Evolutionary conservation across 1,139 yeast species (phyloP), one percentile per base, ranked within the genome.

Genomic region (Suhomyces kunorum): DNA sequence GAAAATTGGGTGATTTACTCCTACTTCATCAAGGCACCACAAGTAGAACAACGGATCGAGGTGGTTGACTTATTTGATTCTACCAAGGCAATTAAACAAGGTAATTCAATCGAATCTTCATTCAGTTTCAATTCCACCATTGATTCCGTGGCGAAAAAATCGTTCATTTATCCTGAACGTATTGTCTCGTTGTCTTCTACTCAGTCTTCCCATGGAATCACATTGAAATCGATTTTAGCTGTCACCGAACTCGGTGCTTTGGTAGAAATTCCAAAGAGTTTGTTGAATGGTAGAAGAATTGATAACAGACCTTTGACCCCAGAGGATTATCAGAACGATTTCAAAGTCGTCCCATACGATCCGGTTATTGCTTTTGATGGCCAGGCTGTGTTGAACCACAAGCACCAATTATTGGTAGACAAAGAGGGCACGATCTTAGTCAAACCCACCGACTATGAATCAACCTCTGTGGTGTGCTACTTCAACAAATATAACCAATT

Each of bases 1-100:
- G 98, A 92, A 56, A 82, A 89, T 60, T 90, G 95, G 88, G 66
- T 88, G 11, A 74, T 87, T 4, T 85, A 86, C 58, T 69, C 92
- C 0, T 87, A 78, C 56, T 78, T 74, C 57, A 69, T 80, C 37
- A 58, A 60, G 2, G 60, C 60, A 3, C 85, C 85, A 11, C 31
- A 27, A 26, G 59, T 66, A 20, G 80, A 81, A 39, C 79, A 81
- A 44, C 76, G 83, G 50, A 58, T 92, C 12, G 79, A 75, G 14
- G 89, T 86, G 1, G 68, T 88, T 56, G 98, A 92, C 58, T 62
- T 92, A 35, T 92, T 81, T 61, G 95, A 87, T 56, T 77, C 86
- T 1, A 54, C 66, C 7, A 60, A 51, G 40, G 39, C 41, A 5
- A 43, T 46, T n/a, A 17, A 40, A 7, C 49, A 47, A 1, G 49